A percentile compares a stretch with the other conserved stretches of the same genome.
Evolutionary conservation across 2,329 filamentous ascomycete genomes (phyloP).

Genomic region (Colletotrichum melonis): DNA sequence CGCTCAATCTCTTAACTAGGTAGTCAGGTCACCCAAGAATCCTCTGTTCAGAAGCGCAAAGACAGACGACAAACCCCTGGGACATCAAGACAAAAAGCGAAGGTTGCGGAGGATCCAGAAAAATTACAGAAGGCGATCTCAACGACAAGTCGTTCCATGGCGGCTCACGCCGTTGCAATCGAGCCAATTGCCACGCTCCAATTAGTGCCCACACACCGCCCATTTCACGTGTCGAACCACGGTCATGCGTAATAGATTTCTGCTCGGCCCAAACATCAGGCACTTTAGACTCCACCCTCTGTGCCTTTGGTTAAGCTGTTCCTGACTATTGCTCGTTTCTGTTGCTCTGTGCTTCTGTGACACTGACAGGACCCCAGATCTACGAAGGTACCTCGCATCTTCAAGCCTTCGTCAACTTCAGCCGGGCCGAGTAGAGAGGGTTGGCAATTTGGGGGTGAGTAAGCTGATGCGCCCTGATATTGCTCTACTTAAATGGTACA

Average conservation of each 20-base stretch:
- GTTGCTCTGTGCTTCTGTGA: not conserved
- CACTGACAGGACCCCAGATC: conserved; percentile 12
- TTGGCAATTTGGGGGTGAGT: not conserved
- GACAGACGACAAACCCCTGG: not conserved
- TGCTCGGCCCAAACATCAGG: conserved; percentile 18
- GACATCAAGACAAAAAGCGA: not conserved
- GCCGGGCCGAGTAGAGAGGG: not conserved
- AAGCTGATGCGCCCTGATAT: conserved; percentile 12
- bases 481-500: not conserved
- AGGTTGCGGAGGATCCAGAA: conserved; percentile 20
- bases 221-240: conserved; percentile 35
- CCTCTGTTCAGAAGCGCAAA: not conserved
- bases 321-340: not conserved
- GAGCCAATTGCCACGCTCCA: conserved; percentile 20
- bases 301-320: not conserved
- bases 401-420: not conserved
- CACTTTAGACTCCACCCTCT: not conserved
- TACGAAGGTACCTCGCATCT: not conserved
- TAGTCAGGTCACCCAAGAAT: not conserved
- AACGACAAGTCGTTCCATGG: conserved; percentile 32
- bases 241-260: conserved; percentile 30
- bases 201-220: conserved; percentile 34
- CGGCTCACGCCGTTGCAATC: conserved; percentile 26
- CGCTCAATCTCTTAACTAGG: not conserved
- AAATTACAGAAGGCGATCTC: conserved; percentile 34